Conservation (phyloP, 106 monocot species). For the Dioscorea alata region DNA sequence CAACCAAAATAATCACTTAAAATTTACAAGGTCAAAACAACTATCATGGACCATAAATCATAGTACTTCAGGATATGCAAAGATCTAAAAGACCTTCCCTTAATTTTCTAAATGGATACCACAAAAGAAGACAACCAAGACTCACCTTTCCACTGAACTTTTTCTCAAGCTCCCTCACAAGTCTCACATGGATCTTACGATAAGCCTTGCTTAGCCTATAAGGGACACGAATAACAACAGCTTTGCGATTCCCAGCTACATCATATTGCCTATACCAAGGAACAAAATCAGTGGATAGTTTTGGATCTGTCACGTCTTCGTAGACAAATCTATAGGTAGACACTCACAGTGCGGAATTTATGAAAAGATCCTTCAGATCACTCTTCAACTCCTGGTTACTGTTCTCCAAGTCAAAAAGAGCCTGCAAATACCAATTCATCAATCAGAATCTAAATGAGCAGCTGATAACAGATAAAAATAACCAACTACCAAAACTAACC, state of each 20-base stretch:
- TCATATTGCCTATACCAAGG: constrained; percentile 53
- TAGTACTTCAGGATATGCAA: too few relatives aligned
- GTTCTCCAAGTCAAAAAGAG: constrained; percentile 85
- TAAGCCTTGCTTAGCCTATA: constrained; percentile 77
- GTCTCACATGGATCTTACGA: constrained; percentile 82
- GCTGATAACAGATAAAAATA: neutral
- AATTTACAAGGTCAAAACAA: too few relatives aligned
- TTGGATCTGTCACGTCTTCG: too few relatives aligned
- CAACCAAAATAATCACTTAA: too few relatives aligned
- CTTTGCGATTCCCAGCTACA: constrained; percentile 63
- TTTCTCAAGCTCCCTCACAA: constrained; percentile 93
- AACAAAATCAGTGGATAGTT: neutral
- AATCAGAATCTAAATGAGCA: neutral
- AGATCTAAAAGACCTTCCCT: too few relatives aligned
- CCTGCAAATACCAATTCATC: constrained; percentile 20
- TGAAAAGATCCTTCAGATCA: constrained; percentile 87
- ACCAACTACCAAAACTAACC: constrained; percentile 16
- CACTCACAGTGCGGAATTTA: constrained; percentile 68
- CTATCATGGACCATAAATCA: too few relatives aligned
- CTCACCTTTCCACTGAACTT: constrained; percentile 94
- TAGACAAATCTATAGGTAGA: neutral
- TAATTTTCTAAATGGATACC: too few relatives aligned
- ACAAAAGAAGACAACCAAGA: neutral
- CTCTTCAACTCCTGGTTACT: constrained; percentile 84
- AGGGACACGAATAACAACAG: constrained; percentile 80